Evolutionary conservation across 306 rosid species (phyloP), one percentile per base, ranked within the genome.

Genomic region (Canavalia ensiformis): DNA sequence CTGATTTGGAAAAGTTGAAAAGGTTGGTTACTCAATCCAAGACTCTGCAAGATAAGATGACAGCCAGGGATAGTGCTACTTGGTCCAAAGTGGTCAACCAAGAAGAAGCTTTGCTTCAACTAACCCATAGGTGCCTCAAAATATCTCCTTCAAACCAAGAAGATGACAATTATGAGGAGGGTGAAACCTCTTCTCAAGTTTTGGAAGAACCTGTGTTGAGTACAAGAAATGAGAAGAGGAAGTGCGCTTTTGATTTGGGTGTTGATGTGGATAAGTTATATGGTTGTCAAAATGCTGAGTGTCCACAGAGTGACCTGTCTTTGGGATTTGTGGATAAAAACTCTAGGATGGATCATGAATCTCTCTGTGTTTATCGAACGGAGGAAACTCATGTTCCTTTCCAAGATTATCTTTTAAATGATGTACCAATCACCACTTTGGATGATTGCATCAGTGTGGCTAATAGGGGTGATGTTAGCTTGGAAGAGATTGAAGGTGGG

Each of bases 1-100:
- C 88, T 9, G 86, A 91, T 75, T 52, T 90, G 63, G 86, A 81
- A 1, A 81, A 51, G 10, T n/a, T 87, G 39, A 88, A 88, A 71
- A 88, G 80, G 74, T 65, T 93, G 34, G 90, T 88, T 0, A 84
- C 82, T 25, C 93, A 85, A 28, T 88, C 89, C 4, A 90, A 85
- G 70, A 83, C 79, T 12, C 75, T 93, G 78, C 93, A 90, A 56
- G 90, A 87, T 46, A 93, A 85, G 85, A 89, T 93, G 98, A 87
- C 92, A 0, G 88, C 90, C 0, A 83, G 62, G 51, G 97, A 91
- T 8, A 85, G 73, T 50, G 79, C 88, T 0, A 88, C 91, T 13
- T 91, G 97, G 97, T 77, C 81, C 4, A 91, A 88, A 11, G 87
- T 91, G 0, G 68, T 89, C 54, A 87, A 83, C 56, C 89, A 88